Conservation (phyloP, 768 basidiomycete species). For the Phylloporus sp. region DNA sequence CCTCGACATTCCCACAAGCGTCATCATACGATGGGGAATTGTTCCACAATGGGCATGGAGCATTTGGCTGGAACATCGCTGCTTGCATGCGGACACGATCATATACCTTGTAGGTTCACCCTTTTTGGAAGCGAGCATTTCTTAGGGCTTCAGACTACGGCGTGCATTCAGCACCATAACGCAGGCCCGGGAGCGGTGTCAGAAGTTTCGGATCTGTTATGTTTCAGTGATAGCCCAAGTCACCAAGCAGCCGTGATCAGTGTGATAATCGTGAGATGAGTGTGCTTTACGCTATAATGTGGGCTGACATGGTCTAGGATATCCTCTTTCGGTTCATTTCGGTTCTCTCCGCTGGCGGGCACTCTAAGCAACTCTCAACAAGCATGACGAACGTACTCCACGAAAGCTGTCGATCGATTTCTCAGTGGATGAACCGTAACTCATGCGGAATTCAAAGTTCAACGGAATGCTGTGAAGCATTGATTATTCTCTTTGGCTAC, state of each 20-base stretch:
- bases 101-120: constrained; percentile 40
- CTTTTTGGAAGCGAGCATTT: not conserved
- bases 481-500: constrained; percentile 25
- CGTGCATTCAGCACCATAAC: constrained; percentile 46
- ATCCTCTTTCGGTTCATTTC: constrained; percentile 21
- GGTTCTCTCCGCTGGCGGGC: constrained; percentile 11
- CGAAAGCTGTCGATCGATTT: constrained; percentile 16
- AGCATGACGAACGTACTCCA: constrained; percentile 16
- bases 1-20: constrained; percentile 40
- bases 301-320: constrained; percentile 15
- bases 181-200: not conserved
- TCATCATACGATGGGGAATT: constrained; percentile 57
- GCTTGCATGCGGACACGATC: constrained; percentile 46
- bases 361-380: constrained; percentile 15
- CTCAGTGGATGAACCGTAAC: constrained; percentile 22
- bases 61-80: constrained; percentile 52
- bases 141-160: constrained; percentile 39
- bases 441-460: constrained; percentile 25
- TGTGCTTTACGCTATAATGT: not conserved
- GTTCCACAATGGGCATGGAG: constrained; percentile 62
- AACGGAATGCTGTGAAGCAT: constrained; percentile 27
- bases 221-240: not conserved
- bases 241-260: constrained; percentile 13
- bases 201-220: constrained; percentile 1
- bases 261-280: constrained; percentile 27